Conservation (phyloP, 192 early-diverging fungal genomes). For the Coemansia sp. region DNA sequence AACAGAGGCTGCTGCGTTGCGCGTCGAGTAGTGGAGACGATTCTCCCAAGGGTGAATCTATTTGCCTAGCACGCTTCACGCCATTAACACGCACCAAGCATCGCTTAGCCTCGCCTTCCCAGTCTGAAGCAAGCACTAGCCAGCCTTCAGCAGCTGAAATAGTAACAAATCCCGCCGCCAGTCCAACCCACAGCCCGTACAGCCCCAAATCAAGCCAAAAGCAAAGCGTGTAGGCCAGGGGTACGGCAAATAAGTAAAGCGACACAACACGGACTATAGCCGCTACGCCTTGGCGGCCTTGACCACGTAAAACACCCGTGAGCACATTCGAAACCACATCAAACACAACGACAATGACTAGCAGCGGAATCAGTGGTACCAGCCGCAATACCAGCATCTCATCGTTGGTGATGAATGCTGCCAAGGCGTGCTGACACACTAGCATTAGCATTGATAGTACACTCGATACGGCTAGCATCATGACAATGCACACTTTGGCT, state of each 20-base stretch:
- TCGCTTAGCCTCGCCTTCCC: constrained; percentile 33
- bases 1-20: constrained; percentile 4
- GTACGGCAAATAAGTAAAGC: constrained; percentile 58
- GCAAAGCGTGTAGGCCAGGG: constrained; percentile 55
- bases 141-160: constrained; percentile 34
- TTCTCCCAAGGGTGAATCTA: constrained; percentile 32
- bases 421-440: constrained; percentile 56
- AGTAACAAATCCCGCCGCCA: constrained; percentile 41
- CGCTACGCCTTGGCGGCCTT: constrained; percentile 59
- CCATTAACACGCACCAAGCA: constrained; percentile 33
- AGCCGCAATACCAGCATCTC: constrained; percentile 19
- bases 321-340: constrained; percentile 66
- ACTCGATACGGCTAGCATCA: constrained; percentile 49
- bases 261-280: constrained; percentile 54
- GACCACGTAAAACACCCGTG: constrained; percentile 60
- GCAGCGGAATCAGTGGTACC: constrained; percentile 36
- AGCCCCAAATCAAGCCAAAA: constrained; percentile 61
- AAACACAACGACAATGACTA: constrained; percentile 39
- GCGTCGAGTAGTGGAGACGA: constrained; percentile 22
- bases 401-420: constrained; percentile 58
- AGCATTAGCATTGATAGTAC: constrained; percentile 58
- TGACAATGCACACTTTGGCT: constrained; percentile 53
- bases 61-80: neutral
- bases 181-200: constrained; percentile 67
- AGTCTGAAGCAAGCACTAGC: constrained; percentile 44